A percentile compares a stretch with the other conserved stretches of the same genome.
These are phyloP conservation scores for Penicillium tannophilum DNA, from an alignment of 495 filamentous ascomycete species.

Conservation along the genomic window DNA sequence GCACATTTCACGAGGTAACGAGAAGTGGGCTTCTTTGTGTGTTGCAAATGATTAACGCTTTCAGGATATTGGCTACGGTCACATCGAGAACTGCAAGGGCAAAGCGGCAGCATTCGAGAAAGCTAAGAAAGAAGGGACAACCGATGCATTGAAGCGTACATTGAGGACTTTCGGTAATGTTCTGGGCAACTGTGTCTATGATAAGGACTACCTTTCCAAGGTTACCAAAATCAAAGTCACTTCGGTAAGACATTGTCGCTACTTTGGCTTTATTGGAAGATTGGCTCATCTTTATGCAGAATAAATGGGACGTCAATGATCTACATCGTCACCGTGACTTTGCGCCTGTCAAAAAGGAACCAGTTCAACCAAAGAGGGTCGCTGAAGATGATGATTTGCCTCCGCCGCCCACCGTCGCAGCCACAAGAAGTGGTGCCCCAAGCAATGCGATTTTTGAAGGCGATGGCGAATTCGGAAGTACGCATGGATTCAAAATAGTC, in stretches of 20 bases:
- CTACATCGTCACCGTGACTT: slow-evolving; percentile 80
- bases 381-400: slow-evolving; percentile 45
- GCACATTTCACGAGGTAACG: slow-evolving; percentile 86
- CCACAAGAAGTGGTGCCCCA: slow-evolving; percentile 21
- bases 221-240: slow-evolving; percentile 78
- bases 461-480: slow-evolving; percentile 70
- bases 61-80: slow-evolving; percentile 90
- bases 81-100: slow-evolving; percentile 91
- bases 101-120: slow-evolving; percentile 96
- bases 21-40: neutral
- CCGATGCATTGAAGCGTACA: slow-evolving; percentile 88
- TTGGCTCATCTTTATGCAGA: slow-evolving; percentile 31
- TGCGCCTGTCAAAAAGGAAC: slow-evolving; percentile 63
- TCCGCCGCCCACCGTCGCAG: slow-evolving; percentile 29
- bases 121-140: slow-evolving; percentile 96
- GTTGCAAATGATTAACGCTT: neutral
- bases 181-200: slow-evolving; percentile 95
- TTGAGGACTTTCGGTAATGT: slow-evolving; percentile 94
- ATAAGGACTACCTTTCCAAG: slow-evolving; percentile 86
- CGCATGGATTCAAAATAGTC: slow-evolving; percentile 19
- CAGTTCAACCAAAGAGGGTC: slow-evolving; percentile 37
- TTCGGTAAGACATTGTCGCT: slow-evolving; percentile 43
- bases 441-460: slow-evolving; percentile 32
- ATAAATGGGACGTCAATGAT: slow-evolving; percentile 72
- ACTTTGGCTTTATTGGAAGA: neutral